These are phyloP conservation scores for Cyclotella atomus DNA, from an alignment of 108 stramenopile species.

Conservation along the genomic window DNA sequence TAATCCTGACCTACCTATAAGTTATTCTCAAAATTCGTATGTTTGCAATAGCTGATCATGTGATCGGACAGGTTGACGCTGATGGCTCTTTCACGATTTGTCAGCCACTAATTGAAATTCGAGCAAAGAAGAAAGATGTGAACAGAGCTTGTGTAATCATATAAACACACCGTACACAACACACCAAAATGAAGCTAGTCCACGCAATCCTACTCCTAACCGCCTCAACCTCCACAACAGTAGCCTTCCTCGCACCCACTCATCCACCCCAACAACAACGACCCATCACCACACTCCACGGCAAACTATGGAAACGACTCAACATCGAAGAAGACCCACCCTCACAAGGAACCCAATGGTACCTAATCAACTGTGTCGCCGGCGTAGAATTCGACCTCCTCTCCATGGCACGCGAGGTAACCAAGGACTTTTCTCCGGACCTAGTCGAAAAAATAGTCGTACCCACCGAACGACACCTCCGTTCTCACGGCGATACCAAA, in stretches of 20 bases:
- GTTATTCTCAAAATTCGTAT: no score
- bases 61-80: no score
- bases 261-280: neutral
- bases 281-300: slow-evolving; percentile 29
- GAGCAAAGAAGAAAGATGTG: no score
- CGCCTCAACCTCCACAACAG: no score
- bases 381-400: slow-evolving; percentile 77
- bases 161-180: no score
- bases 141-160: no score
- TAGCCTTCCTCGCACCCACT: neutral
- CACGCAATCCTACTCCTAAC: neutral
- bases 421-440: slow-evolving; percentile 40
- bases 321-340: slow-evolving; percentile 78
- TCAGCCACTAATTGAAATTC: no score
- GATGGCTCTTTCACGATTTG: no score
- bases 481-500: slow-evolving; percentile 79
- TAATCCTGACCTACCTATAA: neutral
- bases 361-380: slow-evolving; percentile 85
- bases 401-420: slow-evolving; percentile 54
- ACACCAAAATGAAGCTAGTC: slow-evolving; percentile 2
- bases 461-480: slow-evolving; percentile 58
- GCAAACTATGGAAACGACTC: slow-evolving; percentile 59
- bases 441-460: slow-evolving; percentile 71
- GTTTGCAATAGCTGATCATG: no score
- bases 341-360: slow-evolving; percentile 62